Evolutionary conservation across 495 filamentous ascomycete genomes (phyloP).

Genomic region (Neurospora africana): DNA sequence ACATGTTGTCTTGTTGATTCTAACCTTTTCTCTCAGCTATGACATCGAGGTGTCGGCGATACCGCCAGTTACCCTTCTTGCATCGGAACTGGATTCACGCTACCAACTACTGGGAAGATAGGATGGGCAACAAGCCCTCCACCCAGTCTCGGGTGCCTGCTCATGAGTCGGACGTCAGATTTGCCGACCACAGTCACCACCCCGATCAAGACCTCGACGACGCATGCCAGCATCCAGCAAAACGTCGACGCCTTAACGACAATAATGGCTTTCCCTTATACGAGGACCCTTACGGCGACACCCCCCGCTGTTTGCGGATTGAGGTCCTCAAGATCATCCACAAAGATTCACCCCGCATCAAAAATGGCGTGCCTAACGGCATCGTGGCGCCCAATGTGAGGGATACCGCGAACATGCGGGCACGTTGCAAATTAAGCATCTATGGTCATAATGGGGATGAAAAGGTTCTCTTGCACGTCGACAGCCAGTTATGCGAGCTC

Average conservation of each 20-base stretch:
- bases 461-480: constrained; percentile 28
- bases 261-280: constrained; percentile 24
- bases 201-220: constrained; percentile 8
- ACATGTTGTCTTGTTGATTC: background rate
- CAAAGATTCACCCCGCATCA: constrained; percentile 28
- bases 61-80: constrained; percentile 23
- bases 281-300: constrained; percentile 14
- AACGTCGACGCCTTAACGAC: constrained; percentile 31
- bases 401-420: constrained; percentile 27
- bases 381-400: constrained; percentile 25
- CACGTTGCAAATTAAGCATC: constrained; percentile 36
- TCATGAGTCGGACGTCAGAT: constrained; percentile 21
- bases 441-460: constrained; percentile 16
- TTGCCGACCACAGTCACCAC: constrained; percentile 8
- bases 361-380: constrained; percentile 31
- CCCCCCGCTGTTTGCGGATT: constrained; percentile 31
- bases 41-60: constrained; percentile 10
- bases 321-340: constrained; percentile 38
- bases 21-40: constrained; percentile 13
- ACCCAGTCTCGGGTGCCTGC: constrained; percentile 9
- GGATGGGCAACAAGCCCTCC: constrained; percentile 34
- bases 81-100: constrained; percentile 27
- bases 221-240: constrained; percentile 19
- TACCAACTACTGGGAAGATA: constrained; percentile 18
- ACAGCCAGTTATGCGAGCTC: constrained; percentile 38